Conservation (phyloP, 1,284 basidiomycete species). For the Boletus semigastroideus region DNA sequence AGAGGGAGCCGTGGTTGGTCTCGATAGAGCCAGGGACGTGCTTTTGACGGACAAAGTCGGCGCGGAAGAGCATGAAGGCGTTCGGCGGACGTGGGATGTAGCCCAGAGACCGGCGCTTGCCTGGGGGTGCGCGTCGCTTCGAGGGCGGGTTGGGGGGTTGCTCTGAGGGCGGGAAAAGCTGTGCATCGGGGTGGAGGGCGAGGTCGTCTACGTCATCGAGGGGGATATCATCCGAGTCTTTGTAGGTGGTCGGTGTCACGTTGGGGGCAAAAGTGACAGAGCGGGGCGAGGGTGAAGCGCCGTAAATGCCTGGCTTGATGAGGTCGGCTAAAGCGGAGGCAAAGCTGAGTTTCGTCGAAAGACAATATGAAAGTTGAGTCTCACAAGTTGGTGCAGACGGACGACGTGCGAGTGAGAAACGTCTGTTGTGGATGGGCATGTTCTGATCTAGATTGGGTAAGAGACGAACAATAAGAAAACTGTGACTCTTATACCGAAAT, state of each 20-base stretch:
- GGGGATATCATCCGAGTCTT: conserved; percentile 43
- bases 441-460: conserved; percentile 19
- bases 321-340: conserved; percentile 41
- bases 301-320: conserved; percentile 59
- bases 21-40: conserved; percentile 83
- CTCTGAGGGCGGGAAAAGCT: conserved; percentile 49
- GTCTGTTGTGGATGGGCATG: conserved; percentile 21
- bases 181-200: conserved; percentile 20
- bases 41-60: conserved; percentile 80
- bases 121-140: conserved; percentile 46
- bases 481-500: no score
- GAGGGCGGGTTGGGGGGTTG: conserved; percentile 36
- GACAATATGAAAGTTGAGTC: no score
- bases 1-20: conserved; percentile 76
- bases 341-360: not conserved
- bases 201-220: conserved; percentile 32
- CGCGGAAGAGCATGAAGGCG: conserved; percentile 92
- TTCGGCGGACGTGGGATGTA: conserved; percentile 90
- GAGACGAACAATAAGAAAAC: conserved; percentile 9
- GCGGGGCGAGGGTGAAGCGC: conserved; percentile 42
- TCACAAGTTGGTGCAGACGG: conserved; percentile 19
- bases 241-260: conserved; percentile 63
- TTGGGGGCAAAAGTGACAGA: conserved; percentile 72
- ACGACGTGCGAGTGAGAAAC: conserved; percentile 25
- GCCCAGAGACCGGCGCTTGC: conserved; percentile 61